Percentiles rank a stretch among this genome's conserved stretches.
Conservation (phyloP, 2,329 filamentous ascomycete species). For the Xylariales sp. region DNA sequence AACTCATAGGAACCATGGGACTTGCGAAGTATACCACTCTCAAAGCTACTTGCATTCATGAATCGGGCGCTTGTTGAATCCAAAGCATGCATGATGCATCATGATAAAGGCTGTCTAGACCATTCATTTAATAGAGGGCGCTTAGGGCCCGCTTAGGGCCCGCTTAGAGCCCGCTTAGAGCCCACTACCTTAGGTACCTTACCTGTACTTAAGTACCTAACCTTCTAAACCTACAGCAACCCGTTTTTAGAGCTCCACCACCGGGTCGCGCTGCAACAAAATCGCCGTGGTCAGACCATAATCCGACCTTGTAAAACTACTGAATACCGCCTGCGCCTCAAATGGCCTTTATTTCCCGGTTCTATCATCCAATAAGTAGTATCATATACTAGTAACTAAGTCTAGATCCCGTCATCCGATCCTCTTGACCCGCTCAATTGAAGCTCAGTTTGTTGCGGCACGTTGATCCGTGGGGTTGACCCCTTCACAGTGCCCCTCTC, state of each 20-base stretch:
- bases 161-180: constrained; percentile 19
- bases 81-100: constrained; percentile 27
- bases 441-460: constrained; percentile 20
- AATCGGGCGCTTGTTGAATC: constrained; percentile 30
- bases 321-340: constrained; percentile 19
- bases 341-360: constrained; percentile 6
- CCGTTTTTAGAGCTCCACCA: constrained; percentile 27
- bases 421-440: constrained; percentile 25
- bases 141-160: constrained; percentile 24
- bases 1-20: neutral
- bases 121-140: constrained; percentile 17
- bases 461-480: constrained; percentile 26
- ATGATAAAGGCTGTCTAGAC: constrained; percentile 1
- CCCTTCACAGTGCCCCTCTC: neutral
- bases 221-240: no score
- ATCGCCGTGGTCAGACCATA: constrained; percentile 33
- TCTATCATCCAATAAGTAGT: constrained; percentile 37
- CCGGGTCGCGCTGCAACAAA: constrained; percentile 15
- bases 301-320: constrained; percentile 9
- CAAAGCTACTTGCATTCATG: neutral
- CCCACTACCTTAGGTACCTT: constrained; percentile 5
- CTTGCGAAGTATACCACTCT: neutral
- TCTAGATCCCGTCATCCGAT: constrained; percentile 5
- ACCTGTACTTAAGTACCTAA: no score
- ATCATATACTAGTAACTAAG: constrained; percentile 13